These are phyloP conservation scores for Asparagopsis taxiformis DNA, from an alignment of 31 red algal genomes.

Conservation along the genomic window DNA sequence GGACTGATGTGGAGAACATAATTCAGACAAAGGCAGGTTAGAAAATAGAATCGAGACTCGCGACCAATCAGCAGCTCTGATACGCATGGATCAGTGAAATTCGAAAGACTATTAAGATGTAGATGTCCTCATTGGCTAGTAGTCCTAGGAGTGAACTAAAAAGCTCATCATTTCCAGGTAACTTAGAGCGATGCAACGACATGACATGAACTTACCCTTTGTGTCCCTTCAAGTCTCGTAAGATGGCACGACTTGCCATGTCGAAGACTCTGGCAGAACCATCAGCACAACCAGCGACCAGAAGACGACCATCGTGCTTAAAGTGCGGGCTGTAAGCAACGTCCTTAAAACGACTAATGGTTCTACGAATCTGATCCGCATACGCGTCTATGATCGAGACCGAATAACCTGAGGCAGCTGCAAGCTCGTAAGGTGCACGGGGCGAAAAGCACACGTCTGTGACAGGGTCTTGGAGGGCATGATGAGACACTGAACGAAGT, in stretches of 20 bases:
- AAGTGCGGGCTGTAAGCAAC: slow-evolving; percentile 52
- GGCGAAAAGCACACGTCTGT: slow-evolving; percentile 48
- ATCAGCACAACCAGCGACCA: slow-evolving; percentile 72
- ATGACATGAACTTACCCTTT: slow-evolving; percentile 53
- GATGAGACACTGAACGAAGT: slow-evolving; percentile 7
- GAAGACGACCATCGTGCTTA: slow-evolving; percentile 68
- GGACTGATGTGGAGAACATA: too few species aligned
- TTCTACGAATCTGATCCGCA: slow-evolving; percentile 22
- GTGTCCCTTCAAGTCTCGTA: slow-evolving; percentile 64
- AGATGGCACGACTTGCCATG: slow-evolving; percentile 39
- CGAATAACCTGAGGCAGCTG: slow-evolving; percentile 39
- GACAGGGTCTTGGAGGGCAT: slow-evolving; percentile 32
- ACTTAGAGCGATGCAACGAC: neutral
- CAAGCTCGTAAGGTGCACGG: slow-evolving; percentile 45
- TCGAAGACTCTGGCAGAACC: slow-evolving; percentile 74
- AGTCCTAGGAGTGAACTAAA: slow-evolving; percentile 80
- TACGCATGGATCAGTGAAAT: slow-evolving; percentile 53
- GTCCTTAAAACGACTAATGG: slow-evolving; percentile 55
- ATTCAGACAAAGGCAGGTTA: neutral
- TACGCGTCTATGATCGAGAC: slow-evolving; percentile 36
- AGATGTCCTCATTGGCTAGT: slow-evolving; percentile 52
- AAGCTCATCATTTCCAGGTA: slow-evolving; percentile 46
- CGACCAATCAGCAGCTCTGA: neutral
- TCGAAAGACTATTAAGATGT: slow-evolving; percentile 46
- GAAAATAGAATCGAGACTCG: neutral